A percentile compares a stretch with the other conserved stretches of the same genome.
phyloP scores from a whole-genome alignment of 2,329 filamentous ascomycete genomes.

The Eurotiales sp. region DNA sequence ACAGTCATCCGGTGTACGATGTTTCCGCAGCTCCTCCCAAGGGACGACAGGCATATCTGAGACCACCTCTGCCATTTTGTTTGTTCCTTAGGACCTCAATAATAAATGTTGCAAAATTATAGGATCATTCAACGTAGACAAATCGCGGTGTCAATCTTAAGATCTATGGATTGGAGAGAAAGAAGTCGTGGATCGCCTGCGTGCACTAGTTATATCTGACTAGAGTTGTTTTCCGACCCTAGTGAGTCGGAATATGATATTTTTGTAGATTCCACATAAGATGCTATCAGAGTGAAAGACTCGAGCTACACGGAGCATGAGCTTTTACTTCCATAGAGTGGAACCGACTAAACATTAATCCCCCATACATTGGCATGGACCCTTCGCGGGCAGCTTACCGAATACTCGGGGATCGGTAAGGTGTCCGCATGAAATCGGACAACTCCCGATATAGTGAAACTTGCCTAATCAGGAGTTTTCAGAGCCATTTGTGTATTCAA shows the following conservation, averaged over 20 bases:
- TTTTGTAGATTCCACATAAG: neutral
- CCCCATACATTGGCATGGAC: neutral
- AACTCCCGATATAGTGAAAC: neutral
- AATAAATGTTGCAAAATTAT: neutral
- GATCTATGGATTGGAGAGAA: too few relatives aligned
- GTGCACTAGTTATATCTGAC: neutral
- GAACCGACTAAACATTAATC: neutral
- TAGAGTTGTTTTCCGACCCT: too few relatives aligned
- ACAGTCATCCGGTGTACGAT: slow-evolving; percentile 3
- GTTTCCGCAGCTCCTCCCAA: slow-evolving; percentile 6
- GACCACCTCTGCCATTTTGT: neutral
- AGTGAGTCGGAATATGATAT: neutral
- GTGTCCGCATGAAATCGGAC: neutral
- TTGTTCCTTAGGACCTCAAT: neutral
- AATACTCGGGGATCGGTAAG: neutral
- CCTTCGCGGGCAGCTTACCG: neutral
- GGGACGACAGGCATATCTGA: neutral
- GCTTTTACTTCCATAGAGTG: too few relatives aligned
- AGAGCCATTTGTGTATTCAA: too few relatives aligned
- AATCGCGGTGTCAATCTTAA: too few relatives aligned
- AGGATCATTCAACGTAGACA: too few relatives aligned
- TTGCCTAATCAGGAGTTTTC: neutral
- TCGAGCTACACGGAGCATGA: too few relatives aligned
- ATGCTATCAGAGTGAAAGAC: too few relatives aligned
- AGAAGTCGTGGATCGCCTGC: too few relatives aligned